Conservation (phyloP, 2,329 filamentous ascomycete genomes). For the Parasarocladium wereldwijsianum region DNA sequence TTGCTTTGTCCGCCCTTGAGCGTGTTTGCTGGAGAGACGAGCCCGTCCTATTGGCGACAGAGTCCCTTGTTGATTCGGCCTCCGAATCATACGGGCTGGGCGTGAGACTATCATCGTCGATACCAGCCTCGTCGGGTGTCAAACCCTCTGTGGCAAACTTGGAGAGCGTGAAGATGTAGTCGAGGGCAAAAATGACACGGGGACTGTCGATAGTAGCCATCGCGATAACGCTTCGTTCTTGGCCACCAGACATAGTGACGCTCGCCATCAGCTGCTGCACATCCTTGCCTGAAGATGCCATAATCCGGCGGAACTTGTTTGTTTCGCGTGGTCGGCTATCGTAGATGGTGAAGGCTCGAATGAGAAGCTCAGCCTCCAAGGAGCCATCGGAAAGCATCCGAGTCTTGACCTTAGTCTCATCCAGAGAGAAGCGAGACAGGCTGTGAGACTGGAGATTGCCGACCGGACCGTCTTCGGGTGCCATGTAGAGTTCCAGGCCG, state of each 20-base stretch:
- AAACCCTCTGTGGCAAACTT: slow-evolving; percentile 64
- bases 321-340: slow-evolving; percentile 80
- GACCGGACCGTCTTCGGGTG: slow-evolving; percentile 62
- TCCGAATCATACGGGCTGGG: slow-evolving; percentile 47
- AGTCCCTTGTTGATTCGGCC: slow-evolving; percentile 36
- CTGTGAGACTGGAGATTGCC: slow-evolving; percentile 65
- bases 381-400: slow-evolving; percentile 87
- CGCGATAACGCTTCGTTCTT: slow-evolving; percentile 69
- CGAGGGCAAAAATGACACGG: slow-evolving; percentile 83
- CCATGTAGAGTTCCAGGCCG: slow-evolving; percentile 74
- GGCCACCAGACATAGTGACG: slow-evolving; percentile 77
- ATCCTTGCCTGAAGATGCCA: slow-evolving; percentile 89
- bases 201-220: slow-evolving; percentile 93
- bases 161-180: slow-evolving; percentile 86
- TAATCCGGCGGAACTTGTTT: slow-evolving; percentile 96
- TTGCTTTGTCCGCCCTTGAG: slow-evolving; percentile 8
- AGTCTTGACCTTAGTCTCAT: slow-evolving; percentile 82
- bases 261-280: slow-evolving; percentile 98
- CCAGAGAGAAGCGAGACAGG: slow-evolving; percentile 84
- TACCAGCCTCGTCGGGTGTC: slow-evolving; percentile 37
- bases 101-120: slow-evolving; percentile 30
- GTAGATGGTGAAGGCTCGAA: slow-evolving; percentile 86
- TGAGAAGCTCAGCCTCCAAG: slow-evolving; percentile 81
- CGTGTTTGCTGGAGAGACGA: slow-evolving; percentile 1
- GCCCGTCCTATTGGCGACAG: slow-evolving; percentile 14